These are phyloP conservation scores for Croton laevigatus DNA, from an alignment of 441 rosid species.

Conservation along the genomic window DNA sequence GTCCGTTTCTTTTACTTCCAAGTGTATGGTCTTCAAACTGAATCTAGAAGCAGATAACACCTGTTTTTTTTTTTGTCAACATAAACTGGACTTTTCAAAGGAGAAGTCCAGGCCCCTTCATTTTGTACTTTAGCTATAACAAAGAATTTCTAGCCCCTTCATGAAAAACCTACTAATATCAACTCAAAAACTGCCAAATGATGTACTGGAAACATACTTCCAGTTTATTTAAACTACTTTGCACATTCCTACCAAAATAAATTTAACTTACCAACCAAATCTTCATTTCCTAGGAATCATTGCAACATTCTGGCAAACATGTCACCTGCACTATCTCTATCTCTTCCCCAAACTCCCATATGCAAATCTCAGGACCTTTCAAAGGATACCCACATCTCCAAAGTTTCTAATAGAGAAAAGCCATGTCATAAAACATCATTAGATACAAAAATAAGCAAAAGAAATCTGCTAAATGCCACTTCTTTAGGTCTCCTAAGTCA, in stretches of 20 bases:
- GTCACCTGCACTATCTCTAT: constrained; percentile 43
- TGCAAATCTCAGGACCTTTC: constrained; percentile 46
- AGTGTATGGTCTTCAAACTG: constrained; percentile 21
- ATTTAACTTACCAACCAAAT: not conserved
- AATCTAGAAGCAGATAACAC: not conserved
- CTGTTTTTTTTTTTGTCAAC: not conserved
- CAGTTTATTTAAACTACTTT: constrained; percentile 28
- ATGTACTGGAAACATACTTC: constrained; percentile 45
- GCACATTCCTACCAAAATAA: constrained; percentile 5
- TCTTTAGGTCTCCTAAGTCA: constrained; percentile 39
- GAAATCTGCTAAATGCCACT: constrained; percentile 43
- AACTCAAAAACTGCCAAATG: constrained; percentile 27
- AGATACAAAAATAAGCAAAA: constrained; percentile 37
- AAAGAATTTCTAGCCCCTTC: constrained; percentile 38
- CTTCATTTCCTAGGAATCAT: not conserved
- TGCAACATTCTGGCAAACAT: constrained; percentile 13
- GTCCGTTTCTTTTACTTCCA: constrained; percentile 12
- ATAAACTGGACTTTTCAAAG: not conserved
- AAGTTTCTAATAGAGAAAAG: constrained; percentile 25
- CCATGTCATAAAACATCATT: constrained; percentile 28
- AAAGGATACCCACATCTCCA: constrained; percentile 31
- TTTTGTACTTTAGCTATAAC: not conserved
- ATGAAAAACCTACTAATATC: constrained; percentile 24
- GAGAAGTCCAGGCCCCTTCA: not conserved
- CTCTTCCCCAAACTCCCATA: constrained; percentile 39